Conservation (phyloP, 352 stramenopile species). For the Thraustochytrium sp. region DNA sequence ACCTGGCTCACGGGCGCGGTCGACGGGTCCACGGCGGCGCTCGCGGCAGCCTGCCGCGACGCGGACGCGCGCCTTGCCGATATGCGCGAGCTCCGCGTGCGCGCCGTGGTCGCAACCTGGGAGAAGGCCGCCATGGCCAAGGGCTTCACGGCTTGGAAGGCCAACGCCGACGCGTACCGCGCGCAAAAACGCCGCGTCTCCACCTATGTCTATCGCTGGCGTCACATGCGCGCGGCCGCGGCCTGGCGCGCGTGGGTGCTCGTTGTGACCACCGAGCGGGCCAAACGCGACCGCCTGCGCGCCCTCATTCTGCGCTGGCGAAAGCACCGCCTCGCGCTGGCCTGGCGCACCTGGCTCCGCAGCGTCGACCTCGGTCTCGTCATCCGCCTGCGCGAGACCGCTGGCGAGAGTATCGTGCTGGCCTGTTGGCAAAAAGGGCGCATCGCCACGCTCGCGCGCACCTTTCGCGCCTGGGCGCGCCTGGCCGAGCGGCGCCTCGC, state of each 20-base stretch:
- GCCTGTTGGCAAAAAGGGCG: conserved; percentile 1
- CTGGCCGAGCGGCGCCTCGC: background rate
- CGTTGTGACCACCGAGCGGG: background rate
- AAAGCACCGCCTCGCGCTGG: background rate
- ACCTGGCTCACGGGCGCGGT: background rate
- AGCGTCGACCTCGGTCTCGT: background rate
- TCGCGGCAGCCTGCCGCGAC: background rate
- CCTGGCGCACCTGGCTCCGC: background rate
- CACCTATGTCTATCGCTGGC: background rate
- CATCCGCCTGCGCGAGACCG: background rate
- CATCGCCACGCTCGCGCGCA: background rate
- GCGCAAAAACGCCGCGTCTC: background rate
- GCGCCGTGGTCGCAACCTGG: background rate
- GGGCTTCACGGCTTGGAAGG: background rate
- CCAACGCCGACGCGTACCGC: background rate
- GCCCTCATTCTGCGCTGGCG: background rate
- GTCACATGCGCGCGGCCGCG: background rate
- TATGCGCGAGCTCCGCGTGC: background rate
- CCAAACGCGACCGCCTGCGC: background rate
- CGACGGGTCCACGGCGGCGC: no score
- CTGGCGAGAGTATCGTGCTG: background rate
- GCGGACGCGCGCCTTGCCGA: background rate
- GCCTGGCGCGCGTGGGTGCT: background rate
- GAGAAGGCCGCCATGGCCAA: background rate
- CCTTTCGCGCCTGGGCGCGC: background rate